Evolutionary conservation across 257 asterid species (phyloP), one percentile per base, ranked within the genome.

Genomic region (Thymus quinquecostatus): DNA sequence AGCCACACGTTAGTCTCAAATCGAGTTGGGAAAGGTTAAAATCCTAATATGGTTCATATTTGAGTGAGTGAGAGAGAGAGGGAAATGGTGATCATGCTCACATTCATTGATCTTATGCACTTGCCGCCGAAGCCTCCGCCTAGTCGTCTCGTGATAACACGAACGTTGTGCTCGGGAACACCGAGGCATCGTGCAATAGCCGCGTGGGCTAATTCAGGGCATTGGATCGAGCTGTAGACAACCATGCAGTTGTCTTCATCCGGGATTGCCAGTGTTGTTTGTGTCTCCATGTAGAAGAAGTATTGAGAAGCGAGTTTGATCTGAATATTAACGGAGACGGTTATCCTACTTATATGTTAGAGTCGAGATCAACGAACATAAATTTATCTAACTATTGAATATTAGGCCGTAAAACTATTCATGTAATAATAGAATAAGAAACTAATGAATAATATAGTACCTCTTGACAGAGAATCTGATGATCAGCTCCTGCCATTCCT

Each of bases 401-500:
- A 21, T 21, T 21, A 21, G 21, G 21, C 21, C 21, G 21, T 21
- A 21, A 21, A 21, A 21, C 21, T 21, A 21, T 21, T 21, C 21
- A 21, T 21, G 21, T 21, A 21, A 21, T 21, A 21, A 21, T 21
- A 21, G 21, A 21, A 21, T 21, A 21, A 21, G 21, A 21, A 21
- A 21, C 21, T 21, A 21, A 36, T 36, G 40, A 36, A 32, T 10
- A 1, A 34, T 21, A 21, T 36, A 30, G 58, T 83, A 90, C 96
- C 92, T 88, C 86, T 13, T 87, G 80, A 47, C 86, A 77, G 49
- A 83, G 78, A 79, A 90, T 86, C 71, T 74, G 84, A 78, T 86
- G 82, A 73, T 90, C 90, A 50, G 97, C 91, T 79, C 86, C 90
- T 68, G 82, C 88, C 97, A 90, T 88, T 76, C 96, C 93, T 82